phyloP scores from a whole-genome alignment of 2,329 filamentous ascomycete species.

The Fusarium annulatum region DNA sequence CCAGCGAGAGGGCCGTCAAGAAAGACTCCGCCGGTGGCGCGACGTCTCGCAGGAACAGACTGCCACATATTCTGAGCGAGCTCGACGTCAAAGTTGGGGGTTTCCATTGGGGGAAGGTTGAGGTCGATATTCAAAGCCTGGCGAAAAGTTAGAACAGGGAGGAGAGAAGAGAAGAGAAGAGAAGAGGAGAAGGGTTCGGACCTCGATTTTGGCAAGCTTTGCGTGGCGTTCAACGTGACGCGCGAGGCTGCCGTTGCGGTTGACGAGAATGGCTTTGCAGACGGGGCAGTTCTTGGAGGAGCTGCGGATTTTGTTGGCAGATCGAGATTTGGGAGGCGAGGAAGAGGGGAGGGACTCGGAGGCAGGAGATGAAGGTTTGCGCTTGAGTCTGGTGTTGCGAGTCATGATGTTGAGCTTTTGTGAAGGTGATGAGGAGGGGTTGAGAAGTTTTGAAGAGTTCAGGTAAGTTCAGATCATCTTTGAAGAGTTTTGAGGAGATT shows the following conservation, averaged over 20 bases:
- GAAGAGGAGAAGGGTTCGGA: accelerated
- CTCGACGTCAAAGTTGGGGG: neutral
- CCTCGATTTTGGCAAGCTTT: constrained; percentile 11
- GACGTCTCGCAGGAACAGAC: constrained; percentile 15
- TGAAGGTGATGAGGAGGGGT: no score
- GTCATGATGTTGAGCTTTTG: neutral
- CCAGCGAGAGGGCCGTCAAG: constrained; percentile 7
- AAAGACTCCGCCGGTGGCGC: constrained; percentile 7
- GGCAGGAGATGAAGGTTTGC: neutral
- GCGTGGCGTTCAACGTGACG: constrained; percentile 19
- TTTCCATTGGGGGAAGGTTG: neutral
- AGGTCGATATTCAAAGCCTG: constrained; percentile 5
- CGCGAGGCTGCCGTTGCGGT: neutral
- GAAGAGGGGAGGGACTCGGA: accelerated
- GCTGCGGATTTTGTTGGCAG: accelerated
- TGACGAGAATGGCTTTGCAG: constrained; percentile 11
- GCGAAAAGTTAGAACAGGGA: accelerated
- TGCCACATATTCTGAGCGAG: constrained; percentile 17
- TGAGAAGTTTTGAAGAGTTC: no score
- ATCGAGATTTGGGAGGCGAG: accelerated
- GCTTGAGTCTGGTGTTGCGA: neutral
- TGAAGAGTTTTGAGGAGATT: neutral
- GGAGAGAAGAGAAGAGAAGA: accelerated
- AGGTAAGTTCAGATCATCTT: no score
- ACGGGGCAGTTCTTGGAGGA: constrained; percentile 1